Percentiles rank a stretch among this genome's conserved stretches.
These are phyloP conservation scores for Tremella yokohamensis DNA, from an alignment of 768 basidiomycete species.

Conservation along the genomic window DNA sequence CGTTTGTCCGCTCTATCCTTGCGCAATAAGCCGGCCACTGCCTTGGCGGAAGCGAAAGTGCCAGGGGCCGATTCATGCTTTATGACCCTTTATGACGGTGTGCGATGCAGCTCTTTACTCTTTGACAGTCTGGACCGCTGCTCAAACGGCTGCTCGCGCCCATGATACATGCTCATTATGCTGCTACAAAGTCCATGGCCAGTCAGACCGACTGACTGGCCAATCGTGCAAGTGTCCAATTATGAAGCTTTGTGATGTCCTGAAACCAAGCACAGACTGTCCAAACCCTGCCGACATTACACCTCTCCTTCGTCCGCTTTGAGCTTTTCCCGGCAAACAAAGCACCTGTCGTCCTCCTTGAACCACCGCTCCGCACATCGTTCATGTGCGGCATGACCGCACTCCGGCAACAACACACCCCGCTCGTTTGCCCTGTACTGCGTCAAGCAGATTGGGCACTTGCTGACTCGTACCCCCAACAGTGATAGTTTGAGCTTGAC, in stretches of 20 bases:
- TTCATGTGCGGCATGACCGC: conserved; percentile 63
- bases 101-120: no score
- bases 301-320: conserved; percentile 17
- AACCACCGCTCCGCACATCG: conserved; percentile 65
- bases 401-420: conserved; percentile 60
- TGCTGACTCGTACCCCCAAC: conserved; percentile 63
- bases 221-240: no score
- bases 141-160: no score
- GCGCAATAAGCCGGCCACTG: conserved; percentile 61
- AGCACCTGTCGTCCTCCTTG: conserved; percentile 61
- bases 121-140: no score
- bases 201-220: no score
- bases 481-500: conserved; percentile 68
- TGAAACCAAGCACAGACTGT: no score
- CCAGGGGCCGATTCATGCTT: no score
- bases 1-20: conserved; percentile 89
- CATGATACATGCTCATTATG: no score
- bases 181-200: no score
- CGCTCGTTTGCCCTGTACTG: conserved; percentile 64
- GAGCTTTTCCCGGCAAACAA: conserved; percentile 58
- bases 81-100: no score
- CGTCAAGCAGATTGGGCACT: conserved; percentile 69
- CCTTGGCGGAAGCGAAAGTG: not conserved
- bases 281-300: not conserved
- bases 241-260: no score